phyloP scores from a whole-genome alignment of 2,329 filamentous ascomycete genomes.

The Colletotrichum lentis region DNA sequence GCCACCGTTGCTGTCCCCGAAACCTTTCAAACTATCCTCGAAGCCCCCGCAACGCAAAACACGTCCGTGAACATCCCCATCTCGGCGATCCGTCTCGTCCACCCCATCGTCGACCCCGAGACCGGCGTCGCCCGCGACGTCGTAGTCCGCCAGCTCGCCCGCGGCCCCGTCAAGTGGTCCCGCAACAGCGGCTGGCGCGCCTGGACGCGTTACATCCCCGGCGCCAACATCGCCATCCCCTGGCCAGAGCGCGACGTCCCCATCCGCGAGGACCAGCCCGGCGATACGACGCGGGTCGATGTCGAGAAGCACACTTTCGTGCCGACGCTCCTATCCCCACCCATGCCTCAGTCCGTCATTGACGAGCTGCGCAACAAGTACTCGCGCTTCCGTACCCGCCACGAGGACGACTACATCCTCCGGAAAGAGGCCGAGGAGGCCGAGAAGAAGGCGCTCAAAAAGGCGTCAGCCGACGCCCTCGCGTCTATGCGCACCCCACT shows the following conservation, averaged over 20 bases:
- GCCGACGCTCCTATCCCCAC: slow-evolving; percentile 78
- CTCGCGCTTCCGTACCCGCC: slow-evolving; percentile 81
- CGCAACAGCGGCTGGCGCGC: slow-evolving; percentile 53
- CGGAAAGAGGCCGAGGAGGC: slow-evolving; percentile 68
- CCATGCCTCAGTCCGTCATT: slow-evolving; percentile 80
- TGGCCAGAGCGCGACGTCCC: slow-evolving; percentile 71
- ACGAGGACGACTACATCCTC: slow-evolving; percentile 76
- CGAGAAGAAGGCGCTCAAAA: slow-evolving; percentile 62
- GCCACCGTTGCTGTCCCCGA: slow-evolving; percentile 52
- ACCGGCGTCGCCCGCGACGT: slow-evolving; percentile 75
- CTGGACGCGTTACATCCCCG: slow-evolving; percentile 70
- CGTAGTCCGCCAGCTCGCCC: slow-evolving; percentile 76
- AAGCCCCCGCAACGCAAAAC: slow-evolving; percentile 56
- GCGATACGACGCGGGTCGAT: slow-evolving; percentile 78
- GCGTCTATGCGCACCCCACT: slow-evolving; percentile 62
- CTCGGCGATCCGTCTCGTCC: slow-evolving; percentile 80
- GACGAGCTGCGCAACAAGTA: slow-evolving; percentile 88
- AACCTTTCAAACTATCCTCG: slow-evolving; percentile 47
- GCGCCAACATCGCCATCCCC: slow-evolving; percentile 76
- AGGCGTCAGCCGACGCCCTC: slow-evolving; percentile 56
- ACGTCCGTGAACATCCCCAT: slow-evolving; percentile 69
- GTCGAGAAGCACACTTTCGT: slow-evolving; percentile 79
- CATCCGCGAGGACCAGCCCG: slow-evolving; percentile 61
- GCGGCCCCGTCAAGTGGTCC: slow-evolving; percentile 58
- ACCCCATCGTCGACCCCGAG: slow-evolving; percentile 72